Base-by-base conservation (phyloP, 75 land plant species). In the Gnetum montanum region DNA sequence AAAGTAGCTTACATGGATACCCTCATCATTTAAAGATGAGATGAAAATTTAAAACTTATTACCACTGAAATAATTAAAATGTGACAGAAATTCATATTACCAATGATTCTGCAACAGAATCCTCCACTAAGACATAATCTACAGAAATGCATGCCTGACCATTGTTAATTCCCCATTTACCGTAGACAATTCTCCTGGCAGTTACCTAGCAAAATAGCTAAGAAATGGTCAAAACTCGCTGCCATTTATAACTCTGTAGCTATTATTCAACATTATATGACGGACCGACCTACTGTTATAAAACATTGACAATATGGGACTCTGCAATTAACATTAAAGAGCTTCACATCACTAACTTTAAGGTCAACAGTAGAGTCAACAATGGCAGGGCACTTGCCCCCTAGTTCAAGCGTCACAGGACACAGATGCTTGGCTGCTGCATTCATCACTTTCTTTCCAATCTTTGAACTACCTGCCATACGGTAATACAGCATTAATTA, bases 141-240 rank as follows among this genome's bases (percentile, higher is more conserved):
- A 85, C 62, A 4, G 78, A 74, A 29, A 85, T 27, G 61, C 96
- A 90, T 11, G 91, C 90, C 66, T 93, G 98, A 7, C 98, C 98
- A 31, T 49, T 50, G 59, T 73, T 77, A 4, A 57, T 19, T 30
- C 78, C 90, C 65, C 70, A 93, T 59, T 93, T 93, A 2, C 72
- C 87, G 18, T 29, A 40, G 30, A 65, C 62, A 26, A 93, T 61
- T 46, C 98, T 62, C 23, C 58, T 68, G 0, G 63, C 27, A 13
- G 86, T 64, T 15, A 77, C 74, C 86, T 82, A n/a, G 26, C 26
- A 48, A n/a, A n/a, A n/a, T n/a, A 13, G 25, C 1, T 63, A 45
- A 45, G 13, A n/a, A 20, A 23, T 31, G 10, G 5, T 3, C 41
- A 18, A 4, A 37, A 37, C n/a, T 6, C 13, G 44, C 3, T 3